Base-by-base conservation (phyloP, 148 eudicot species). In the Hydrangea macrophylla region DNA sequence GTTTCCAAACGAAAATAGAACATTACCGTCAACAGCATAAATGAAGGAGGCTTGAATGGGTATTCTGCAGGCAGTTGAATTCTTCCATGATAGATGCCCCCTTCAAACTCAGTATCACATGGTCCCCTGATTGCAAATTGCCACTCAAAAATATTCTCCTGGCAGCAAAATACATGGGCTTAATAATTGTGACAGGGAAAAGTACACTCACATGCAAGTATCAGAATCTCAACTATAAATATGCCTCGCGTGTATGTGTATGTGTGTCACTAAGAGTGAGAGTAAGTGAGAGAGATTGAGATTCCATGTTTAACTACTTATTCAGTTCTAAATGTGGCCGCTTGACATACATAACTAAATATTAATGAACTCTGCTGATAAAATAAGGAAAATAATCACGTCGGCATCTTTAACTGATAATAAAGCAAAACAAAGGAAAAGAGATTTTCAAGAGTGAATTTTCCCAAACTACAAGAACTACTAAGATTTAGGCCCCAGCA, bases 71-170 rank as follows among this genome's bases (percentile, higher is more conserved):
- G 99, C 75, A 94, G 73, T 58, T 91, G 97, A 75, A 94, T 94
- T 68, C 99, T 69, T 59, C 99, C 99, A 70, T 94, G 99, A 79
- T 88, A 94, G 18, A 94, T 91, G 27, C 99, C 99, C 65, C 99
- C 99, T 70, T 94, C 99, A 68, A 94, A 94, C 65, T 94, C 99
- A 9, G 96, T 70, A 18, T 94, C 99, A 37, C 83, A 0, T 5
- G 99, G 97, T 32, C 99, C 99, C 76, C 93, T 85, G 55, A 94
- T 87, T 42, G 96, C 99, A 78, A 94, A 94, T 70, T 94, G 99
- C 99, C 97, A 94, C 65, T 94, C 99, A 79, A 94, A 94, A 67
- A 94, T 86, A 45, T 94, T 94, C 72, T 91, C 99, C 98, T 94
- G 79, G 11, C 62, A 75, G 58, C 23, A 55, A 22, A 30, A 56